Evolutionary conservation across 164 flowering plant species (phyloP).

Genomic region (Magnolia changhungtana): DNA sequence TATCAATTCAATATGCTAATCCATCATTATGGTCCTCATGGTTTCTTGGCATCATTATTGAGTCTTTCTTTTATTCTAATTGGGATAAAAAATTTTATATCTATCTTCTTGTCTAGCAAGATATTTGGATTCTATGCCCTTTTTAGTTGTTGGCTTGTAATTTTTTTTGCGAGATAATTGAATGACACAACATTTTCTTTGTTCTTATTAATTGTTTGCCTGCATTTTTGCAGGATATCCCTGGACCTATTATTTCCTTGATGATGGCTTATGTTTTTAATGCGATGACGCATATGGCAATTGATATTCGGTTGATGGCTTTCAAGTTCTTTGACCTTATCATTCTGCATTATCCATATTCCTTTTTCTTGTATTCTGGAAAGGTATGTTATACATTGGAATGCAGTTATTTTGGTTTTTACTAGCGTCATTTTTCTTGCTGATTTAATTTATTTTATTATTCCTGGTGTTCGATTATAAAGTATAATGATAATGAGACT

Average conservation of each 20-base stretch:
- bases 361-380: conserved; percentile 62
- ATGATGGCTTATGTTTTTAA: conserved; percentile 75
- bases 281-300: conserved; percentile 77
- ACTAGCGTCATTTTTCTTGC: neutral
- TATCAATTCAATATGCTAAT: too few species aligned
- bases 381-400: conserved; percentile 44
- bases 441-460: neutral
- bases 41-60: neutral
- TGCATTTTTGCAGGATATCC: conserved; percentile 50
- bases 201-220: neutral
- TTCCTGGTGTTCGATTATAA: neutral
- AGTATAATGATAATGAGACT: neutral
- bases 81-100: neutral
- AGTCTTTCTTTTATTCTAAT: neutral
- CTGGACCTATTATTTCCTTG: conserved; percentile 57
- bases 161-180: neutral
- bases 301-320: conserved; percentile 84
- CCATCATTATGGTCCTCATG: neutral
- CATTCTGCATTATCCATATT: conserved; percentile 59
- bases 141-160: neutral
- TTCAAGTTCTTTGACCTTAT: conserved; percentile 81
- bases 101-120: neutral
- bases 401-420: neutral
- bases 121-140: neutral
- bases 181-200: neutral